Percentiles rank a stretch among this genome's conserved stretches.
phyloP scores from a whole-genome alignment of 1,284 basidiomycete genomes.

The Mycosarcoma maydis region DNA sequence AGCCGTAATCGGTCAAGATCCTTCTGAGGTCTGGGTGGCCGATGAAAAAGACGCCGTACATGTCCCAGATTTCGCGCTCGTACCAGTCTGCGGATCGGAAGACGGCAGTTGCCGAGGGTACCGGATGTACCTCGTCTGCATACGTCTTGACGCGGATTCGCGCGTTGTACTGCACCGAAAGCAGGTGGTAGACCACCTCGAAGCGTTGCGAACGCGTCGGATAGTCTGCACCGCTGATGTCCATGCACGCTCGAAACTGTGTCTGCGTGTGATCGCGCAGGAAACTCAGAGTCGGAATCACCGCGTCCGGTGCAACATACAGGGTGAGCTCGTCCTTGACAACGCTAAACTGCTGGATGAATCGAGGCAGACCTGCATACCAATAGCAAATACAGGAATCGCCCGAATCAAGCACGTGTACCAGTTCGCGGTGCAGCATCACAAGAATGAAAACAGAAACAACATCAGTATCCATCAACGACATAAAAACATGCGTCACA shows the following conservation, averaged over 20 bases:
- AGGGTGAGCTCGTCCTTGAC: constrained; percentile 96
- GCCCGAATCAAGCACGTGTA: too few species aligned
- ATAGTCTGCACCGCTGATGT: constrained; percentile 94
- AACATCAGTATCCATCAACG: constrained; percentile 7
- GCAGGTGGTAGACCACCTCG: constrained; percentile 95
- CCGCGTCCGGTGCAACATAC: constrained; percentile 82
- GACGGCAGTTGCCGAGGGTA: constrained; percentile 82
- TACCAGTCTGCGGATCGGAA: constrained; percentile 98
- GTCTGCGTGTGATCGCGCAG: constrained; percentile 95
- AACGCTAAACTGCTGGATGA: constrained; percentile 66
- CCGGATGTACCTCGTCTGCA: constrained; percentile 91
- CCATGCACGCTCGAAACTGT: constrained; percentile 91
- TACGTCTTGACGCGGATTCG: constrained; percentile 98
- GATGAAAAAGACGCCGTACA: constrained; percentile 96
- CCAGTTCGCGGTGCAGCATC: too few species aligned
- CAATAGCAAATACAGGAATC: too few species aligned
- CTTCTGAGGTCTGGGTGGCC: constrained; percentile 95
- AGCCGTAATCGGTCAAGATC: constrained; percentile 98
- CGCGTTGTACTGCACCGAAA: constrained; percentile 77
- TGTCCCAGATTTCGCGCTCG: constrained; percentile 97
- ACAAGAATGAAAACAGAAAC: too few species aligned
- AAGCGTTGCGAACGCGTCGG: constrained; percentile 93
- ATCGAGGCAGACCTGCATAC: constrained; percentile 62
- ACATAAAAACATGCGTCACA: too few species aligned
- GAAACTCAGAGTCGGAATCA: constrained; percentile 89